Conservation (phyloP, 73 alveolate species). For the Tetrahymena malaccensis region DNA sequence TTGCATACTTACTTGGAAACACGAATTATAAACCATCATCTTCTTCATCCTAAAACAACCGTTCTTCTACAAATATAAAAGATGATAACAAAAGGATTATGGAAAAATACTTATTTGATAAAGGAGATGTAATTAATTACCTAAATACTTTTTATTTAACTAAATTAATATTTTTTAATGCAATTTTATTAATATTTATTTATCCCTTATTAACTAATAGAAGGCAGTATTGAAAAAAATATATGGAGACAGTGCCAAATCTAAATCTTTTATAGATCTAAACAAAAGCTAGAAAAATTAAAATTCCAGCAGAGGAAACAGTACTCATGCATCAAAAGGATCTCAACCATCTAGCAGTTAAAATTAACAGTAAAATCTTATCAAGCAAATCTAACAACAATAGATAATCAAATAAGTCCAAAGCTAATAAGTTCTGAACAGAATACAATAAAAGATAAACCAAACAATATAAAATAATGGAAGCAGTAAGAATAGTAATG, state of each 20-base stretch:
- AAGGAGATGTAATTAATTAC: not conserved
- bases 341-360: not conserved
- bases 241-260: not conserved
- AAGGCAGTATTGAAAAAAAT: not conserved
- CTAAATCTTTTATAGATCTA: not conserved
- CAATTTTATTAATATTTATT: not conserved
- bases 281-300: not conserved
- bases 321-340: not conserved
- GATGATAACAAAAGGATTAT: not conserved
- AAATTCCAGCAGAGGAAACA: not conserved
- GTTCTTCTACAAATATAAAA: not conserved
- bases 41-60: not conserved
- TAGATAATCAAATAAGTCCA: not conserved
- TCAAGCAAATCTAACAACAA: not conserved
- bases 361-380: not conserved
- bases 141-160: not conserved
- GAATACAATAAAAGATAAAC: not conserved
- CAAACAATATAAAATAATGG: not conserved
- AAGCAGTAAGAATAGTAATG: not conserved
- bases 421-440: not conserved
- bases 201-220: not conserved
- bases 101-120: not conserved
- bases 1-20: not conserved
- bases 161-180: no score
- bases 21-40: not conserved